These are phyloP conservation scores for Rhododendron ferrugineum DNA, from an alignment of 148 eudicot species.

Conservation along the genomic window DNA sequence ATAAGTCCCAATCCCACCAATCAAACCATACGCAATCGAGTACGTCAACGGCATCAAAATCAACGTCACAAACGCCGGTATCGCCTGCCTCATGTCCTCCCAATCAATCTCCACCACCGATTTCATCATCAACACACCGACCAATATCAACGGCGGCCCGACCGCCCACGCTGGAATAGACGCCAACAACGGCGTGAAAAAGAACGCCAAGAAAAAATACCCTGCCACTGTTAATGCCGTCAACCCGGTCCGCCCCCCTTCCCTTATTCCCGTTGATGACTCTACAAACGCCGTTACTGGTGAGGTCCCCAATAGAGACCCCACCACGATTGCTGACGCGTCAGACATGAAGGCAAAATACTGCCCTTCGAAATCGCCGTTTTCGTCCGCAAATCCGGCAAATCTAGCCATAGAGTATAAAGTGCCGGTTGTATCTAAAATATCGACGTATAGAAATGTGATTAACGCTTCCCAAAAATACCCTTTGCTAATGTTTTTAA, in stretches of 20 bases:
- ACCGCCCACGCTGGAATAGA: conserved; percentile 93
- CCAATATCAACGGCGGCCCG: conserved; percentile 76
- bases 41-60: conserved; percentile 78
- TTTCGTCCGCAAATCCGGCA: conserved; percentile 64
- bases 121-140: conserved; percentile 81
- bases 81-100: conserved; percentile 74
- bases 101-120: conserved; percentile 76
- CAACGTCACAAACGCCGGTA: conserved; percentile 73
- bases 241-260: conserved; percentile 66
- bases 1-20: conserved; percentile 90
- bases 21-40: conserved; percentile 81
- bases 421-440: conserved; percentile 81
- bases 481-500: conserved; percentile 41
- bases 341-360: conserved; percentile 91
- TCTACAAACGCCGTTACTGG: conserved; percentile 80
- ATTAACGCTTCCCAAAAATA: conserved; percentile 78
- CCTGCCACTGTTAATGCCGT: conserved; percentile 65
- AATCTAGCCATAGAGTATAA: conserved; percentile 77
- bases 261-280: conserved; percentile 76
- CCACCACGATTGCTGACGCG: conserved; percentile 69
- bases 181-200: conserved; percentile 74
- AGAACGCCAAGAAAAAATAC: conserved; percentile 61
- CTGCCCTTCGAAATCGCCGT: conserved; percentile 80
- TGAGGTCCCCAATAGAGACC: conserved; percentile 79
- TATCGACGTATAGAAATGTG: conserved; percentile 78